phyloP scores from a whole-genome alignment of 768 basidiomycete species.

The Cubamyces sp. region DNA sequence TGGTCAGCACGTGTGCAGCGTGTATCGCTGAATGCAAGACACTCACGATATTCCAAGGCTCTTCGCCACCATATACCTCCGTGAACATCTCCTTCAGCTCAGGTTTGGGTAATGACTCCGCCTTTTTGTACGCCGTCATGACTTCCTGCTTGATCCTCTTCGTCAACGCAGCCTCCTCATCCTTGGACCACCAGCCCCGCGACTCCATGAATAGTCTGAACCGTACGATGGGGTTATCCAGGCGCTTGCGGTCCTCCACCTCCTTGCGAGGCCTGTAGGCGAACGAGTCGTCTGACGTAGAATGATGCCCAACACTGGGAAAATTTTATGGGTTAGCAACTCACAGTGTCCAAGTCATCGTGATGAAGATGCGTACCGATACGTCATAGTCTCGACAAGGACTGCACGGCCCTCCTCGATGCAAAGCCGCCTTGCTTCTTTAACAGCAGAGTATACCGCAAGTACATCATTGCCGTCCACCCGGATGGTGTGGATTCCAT shows the following conservation, averaged over 20 bases:
- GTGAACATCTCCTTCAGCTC: constrained; percentile 83
- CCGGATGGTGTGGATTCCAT: constrained; percentile 88
- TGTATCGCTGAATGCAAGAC: neutral
- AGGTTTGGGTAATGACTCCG: constrained; percentile 69
- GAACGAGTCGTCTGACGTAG: constrained; percentile 94
- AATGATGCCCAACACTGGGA: constrained; percentile 86
- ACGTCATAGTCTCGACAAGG: constrained; percentile 89
- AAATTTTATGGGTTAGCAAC: neutral
- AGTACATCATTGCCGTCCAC: constrained; percentile 95
- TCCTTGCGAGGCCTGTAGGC: constrained; percentile 89
- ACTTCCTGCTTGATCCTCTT: constrained; percentile 71
- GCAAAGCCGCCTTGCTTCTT: constrained; percentile 71
- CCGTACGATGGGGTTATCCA: constrained; percentile 86
- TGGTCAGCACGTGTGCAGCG: constrained; percentile 5
- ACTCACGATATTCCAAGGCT: constrained; percentile 84
- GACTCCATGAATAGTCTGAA: constrained; percentile 87
- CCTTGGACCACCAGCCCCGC: constrained; percentile 80
- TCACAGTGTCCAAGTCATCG: neutral
- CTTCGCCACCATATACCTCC: constrained; percentile 85
- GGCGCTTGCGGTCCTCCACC: constrained; percentile 88
- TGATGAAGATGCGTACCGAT: constrained; percentile 53
- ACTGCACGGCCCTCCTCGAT: constrained; percentile 82
- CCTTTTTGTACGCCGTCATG: constrained; percentile 75
- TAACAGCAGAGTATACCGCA: constrained; percentile 76
- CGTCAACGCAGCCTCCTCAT: constrained; percentile 75